Conservation (phyloP, 2,329 filamentous ascomycete species). For the Tolypocladium nubicola region DNA sequence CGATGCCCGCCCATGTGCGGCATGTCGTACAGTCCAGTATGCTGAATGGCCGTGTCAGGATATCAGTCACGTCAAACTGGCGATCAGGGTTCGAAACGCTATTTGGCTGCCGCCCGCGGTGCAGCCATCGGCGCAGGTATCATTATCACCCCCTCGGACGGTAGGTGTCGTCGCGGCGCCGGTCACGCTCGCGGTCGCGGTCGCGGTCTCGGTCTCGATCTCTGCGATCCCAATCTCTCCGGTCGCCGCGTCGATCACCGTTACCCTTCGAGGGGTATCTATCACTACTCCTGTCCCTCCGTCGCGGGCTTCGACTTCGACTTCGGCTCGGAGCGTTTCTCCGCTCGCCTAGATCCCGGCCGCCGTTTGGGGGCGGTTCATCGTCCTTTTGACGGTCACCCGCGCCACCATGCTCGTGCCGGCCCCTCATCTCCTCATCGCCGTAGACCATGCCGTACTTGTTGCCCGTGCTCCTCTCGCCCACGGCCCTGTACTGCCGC, state of each 20-base stretch:
- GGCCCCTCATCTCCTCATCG: conserved; percentile 52
- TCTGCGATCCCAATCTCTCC: conserved; percentile 10
- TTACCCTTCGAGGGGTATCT: conserved; percentile 17
- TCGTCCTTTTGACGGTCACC: conserved; percentile 14
- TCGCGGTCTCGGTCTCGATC: conserved; percentile 17
- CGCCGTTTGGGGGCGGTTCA: conserved; percentile 4
- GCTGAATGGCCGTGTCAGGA: not conserved
- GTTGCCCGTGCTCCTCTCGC: conserved; percentile 31
- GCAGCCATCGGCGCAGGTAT: not conserved
- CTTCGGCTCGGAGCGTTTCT: conserved; percentile 2
- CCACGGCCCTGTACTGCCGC: conserved; percentile 73
- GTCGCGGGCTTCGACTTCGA: conserved; percentile 28
- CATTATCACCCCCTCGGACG: conserved; percentile 2
- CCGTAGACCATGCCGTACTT: conserved; percentile 76
- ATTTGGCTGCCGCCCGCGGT: not conserved
- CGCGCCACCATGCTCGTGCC: conserved; percentile 28
- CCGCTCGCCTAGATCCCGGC: not conserved
- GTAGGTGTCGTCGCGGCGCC: conserved; percentile 4
- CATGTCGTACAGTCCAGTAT: not conserved
- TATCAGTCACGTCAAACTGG: not conserved
- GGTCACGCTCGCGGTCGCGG: conserved; percentile 17
- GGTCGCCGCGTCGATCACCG: conserved; percentile 14
- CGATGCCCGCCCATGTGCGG: not conserved
- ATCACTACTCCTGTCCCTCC: conserved; percentile 21
- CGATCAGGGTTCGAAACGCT: not conserved